Evolutionary conservation across 768 basidiomycete species (phyloP).

Genomic region (Leccinum obscurum): DNA sequence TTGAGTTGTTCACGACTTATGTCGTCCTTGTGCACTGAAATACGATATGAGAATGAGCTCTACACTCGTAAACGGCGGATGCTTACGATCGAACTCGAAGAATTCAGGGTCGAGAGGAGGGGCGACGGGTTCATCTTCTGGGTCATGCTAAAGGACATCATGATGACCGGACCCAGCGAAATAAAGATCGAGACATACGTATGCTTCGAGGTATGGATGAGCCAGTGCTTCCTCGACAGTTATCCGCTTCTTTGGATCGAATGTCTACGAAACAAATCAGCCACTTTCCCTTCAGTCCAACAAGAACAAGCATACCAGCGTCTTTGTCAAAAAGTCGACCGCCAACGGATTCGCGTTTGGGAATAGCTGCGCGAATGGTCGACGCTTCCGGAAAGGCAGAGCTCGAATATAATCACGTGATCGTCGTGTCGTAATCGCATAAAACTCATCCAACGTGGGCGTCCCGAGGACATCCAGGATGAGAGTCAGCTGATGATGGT

Average conservation of each 20-base stretch:
- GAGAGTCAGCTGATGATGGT: constrained; percentile 93
- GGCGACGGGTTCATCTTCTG: constrained; percentile 94
- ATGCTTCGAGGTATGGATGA: constrained; percentile 95
- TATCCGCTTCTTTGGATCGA: constrained; percentile 96
- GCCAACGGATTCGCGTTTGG: constrained; percentile 87
- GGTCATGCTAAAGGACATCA: constrained; percentile 65
- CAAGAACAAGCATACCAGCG: constrained; percentile 53
- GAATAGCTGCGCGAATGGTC: constrained; percentile 81
- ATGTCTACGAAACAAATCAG: constrained; percentile 56
- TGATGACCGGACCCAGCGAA: constrained; percentile 4
- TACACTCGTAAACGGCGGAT: not conserved
- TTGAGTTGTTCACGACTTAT: constrained; percentile 96
- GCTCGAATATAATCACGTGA: constrained; percentile 96
- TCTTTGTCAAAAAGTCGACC: constrained; percentile 77
- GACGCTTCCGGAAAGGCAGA: constrained; percentile 87
- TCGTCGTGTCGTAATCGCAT: constrained; percentile 89
- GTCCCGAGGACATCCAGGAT: constrained; percentile 98
- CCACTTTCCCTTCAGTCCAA: too few species aligned
- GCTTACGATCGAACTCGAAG: constrained; percentile 94
- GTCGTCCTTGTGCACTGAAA: constrained; percentile 87
- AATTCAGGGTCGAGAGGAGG: constrained; percentile 95
- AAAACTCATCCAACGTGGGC: constrained; percentile 96
- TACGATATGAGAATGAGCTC: not conserved
- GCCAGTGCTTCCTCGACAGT: constrained; percentile 92
- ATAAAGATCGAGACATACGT: constrained; percentile 47